Conservation (phyloP, 768 basidiomycete species). For the Mycena olivaceomarginata region DNA sequence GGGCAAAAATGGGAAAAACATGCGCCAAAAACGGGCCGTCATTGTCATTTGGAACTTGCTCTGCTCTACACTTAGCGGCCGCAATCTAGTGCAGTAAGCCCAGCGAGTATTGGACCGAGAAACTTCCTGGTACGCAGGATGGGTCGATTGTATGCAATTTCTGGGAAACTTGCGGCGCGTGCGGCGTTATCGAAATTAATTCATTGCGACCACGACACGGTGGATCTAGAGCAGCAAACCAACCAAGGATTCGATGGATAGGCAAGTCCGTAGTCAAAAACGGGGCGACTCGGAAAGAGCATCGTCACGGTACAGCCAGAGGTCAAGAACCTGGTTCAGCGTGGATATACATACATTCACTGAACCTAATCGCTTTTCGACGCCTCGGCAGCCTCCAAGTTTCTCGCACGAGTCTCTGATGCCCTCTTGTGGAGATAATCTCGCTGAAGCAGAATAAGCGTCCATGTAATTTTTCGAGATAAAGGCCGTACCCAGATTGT, state of each 20-base stretch:
- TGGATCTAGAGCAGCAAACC: too few species aligned
- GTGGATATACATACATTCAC: slow-evolving; percentile 18
- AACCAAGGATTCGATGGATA: background rate
- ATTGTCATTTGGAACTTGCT: background rate
- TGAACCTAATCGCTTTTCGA: slow-evolving; percentile 14
- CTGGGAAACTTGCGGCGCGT: too few species aligned
- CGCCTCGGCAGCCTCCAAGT: slow-evolving; percentile 21
- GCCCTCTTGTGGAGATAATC: slow-evolving; percentile 28
- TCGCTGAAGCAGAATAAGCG: slow-evolving; percentile 26
- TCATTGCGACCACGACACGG: background rate
- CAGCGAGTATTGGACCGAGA: too few species aligned
- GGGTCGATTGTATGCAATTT: too few species aligned
- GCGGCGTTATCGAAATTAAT: too few species aligned
- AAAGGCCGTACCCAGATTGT: slow-evolving; percentile 34
- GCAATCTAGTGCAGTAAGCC: too few species aligned
- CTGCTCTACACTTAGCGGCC: too few species aligned
- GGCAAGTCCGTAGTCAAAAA: background rate
- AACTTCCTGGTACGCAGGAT: too few species aligned
- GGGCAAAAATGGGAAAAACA: background rate
- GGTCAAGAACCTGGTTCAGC: slow-evolving; percentile 20
- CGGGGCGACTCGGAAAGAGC: background rate
- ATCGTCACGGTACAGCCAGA: background rate
- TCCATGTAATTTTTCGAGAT: background rate
- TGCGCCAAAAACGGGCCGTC: background rate
- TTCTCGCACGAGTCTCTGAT: background rate